These are phyloP conservation scores for Meira nashicola DNA, from an alignment of 1,284 basidiomycete species.

Conservation along the genomic window DNA sequence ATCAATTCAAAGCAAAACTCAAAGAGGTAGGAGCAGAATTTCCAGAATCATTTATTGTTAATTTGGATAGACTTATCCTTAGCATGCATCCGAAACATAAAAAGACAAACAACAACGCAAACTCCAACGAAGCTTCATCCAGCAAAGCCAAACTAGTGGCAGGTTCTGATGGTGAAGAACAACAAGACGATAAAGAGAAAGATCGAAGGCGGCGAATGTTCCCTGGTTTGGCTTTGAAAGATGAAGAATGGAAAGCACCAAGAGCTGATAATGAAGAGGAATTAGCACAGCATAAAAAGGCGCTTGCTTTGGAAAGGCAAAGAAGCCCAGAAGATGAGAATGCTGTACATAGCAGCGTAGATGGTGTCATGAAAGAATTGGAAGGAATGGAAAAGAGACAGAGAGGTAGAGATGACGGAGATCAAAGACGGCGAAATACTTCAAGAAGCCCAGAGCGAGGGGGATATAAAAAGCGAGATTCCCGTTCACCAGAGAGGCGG, in stretches of 20 bases:
- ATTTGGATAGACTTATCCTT: slow-evolving; percentile 87
- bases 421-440: neutral
- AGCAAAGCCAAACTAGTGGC: neutral
- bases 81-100: slow-evolving; percentile 88
- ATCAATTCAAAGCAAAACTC: slow-evolving; percentile 77
- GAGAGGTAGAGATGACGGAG: neutral
- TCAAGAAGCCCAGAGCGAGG: neutral
- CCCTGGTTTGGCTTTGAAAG: slow-evolving; percentile 74
- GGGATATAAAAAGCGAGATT: neutral
- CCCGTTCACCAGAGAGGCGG: slow-evolving; percentile 1
- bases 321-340: neutral
- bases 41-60: slow-evolving; percentile 81
- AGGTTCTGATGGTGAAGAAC: slow-evolving; percentile 39
- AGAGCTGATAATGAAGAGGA: slow-evolving; percentile 1
- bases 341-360: slow-evolving; percentile 12
- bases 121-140: slow-evolving; percentile 27
- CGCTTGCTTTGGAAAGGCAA: neutral
- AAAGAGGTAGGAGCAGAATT: slow-evolving; percentile 77
- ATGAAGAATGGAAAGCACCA: slow-evolving; percentile 18
- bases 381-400: slow-evolving; percentile 4
- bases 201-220: slow-evolving; percentile 79
- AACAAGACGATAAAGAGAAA: slow-evolving; percentile 57
- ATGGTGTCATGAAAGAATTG: slow-evolving; percentile 5
- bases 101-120: slow-evolving; percentile 53
- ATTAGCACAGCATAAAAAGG: slow-evolving; percentile 1